Conservation (phyloP, 1,139 yeast species). For the Pichia sp. region DNA sequence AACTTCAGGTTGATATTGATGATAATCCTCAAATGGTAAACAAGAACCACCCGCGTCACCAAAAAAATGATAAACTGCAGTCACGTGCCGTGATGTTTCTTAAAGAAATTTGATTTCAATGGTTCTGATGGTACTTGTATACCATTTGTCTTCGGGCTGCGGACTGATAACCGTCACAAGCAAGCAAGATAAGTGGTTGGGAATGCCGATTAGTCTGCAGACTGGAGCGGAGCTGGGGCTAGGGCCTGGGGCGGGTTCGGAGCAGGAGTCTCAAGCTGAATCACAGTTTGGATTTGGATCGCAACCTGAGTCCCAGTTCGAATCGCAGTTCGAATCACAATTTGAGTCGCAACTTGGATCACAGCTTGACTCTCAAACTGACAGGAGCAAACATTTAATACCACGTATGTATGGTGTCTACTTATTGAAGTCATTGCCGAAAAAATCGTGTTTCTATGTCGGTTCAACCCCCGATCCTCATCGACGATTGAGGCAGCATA, state of each 20-base stretch:
- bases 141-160: too few relatives aligned
- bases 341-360: neutral
- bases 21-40: neutral
- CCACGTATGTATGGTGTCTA: conserved; percentile 60
- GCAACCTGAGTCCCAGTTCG: neutral
- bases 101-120: too few relatives aligned
- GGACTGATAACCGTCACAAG: too few relatives aligned
- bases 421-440: conserved; percentile 53
- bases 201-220: neutral
- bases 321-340: neutral
- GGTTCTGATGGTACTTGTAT: too few relatives aligned
- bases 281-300: neutral
- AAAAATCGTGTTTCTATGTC: conserved; percentile 56
- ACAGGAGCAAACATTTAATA: conserved; percentile 2
- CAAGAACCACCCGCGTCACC: neutral
- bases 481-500: conserved; percentile 69
- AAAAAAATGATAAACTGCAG: neutral
- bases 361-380: neutral
- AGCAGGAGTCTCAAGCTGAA: neutral
- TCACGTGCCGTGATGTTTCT: neutral
- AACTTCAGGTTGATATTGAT: too few relatives aligned
- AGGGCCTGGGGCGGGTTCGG: neutral
- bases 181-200: too few relatives aligned
- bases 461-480: conserved; percentile 77
- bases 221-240: neutral